A percentile compares a stretch with the other conserved stretches of the same genome.
Conservation (phyloP, 495 filamentous ascomycete genomes). For the Tuber indicum region DNA sequence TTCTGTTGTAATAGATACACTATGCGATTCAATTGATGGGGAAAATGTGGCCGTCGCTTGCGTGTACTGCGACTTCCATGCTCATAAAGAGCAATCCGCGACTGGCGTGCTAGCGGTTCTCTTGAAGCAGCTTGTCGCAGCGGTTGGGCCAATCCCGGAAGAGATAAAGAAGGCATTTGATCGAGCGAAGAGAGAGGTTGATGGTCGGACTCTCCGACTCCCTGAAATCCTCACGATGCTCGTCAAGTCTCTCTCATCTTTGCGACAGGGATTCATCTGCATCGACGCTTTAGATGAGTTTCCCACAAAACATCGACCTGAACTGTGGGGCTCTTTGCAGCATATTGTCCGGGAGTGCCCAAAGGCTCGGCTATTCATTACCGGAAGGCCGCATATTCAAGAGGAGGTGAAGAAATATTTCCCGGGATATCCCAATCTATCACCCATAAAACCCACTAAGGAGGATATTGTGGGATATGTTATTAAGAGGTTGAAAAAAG, state of each 20-base stretch:
- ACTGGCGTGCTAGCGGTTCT: not conserved
- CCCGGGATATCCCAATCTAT: too few relatives aligned
- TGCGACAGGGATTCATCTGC: not conserved
- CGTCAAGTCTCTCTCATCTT: not conserved
- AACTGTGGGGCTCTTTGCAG: not conserved
- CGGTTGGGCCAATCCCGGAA: not conserved
- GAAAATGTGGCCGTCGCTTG: not conserved
- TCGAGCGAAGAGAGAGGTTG: not conserved
- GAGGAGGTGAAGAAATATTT: too few relatives aligned
- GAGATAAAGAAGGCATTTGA: not conserved
- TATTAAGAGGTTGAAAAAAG: not conserved
- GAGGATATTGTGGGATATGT: not conserved
- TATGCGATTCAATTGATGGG: not conserved
- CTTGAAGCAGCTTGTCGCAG: not conserved
- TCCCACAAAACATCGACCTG: not conserved
- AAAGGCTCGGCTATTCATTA: too few relatives aligned
- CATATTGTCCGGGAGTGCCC: not conserved
- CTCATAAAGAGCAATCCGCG: not conserved
- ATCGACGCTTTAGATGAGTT: not conserved
- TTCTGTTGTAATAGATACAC: not conserved
- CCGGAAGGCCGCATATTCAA: too few relatives aligned
- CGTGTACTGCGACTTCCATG: not conserved
- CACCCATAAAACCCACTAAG: not conserved
- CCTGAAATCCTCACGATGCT: not conserved
- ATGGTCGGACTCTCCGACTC: not conserved